Evolutionary conservation across 768 basidiomycete species (phyloP), one percentile per base, ranked within the genome.

Genomic region (Mrakia frigida): DNA sequence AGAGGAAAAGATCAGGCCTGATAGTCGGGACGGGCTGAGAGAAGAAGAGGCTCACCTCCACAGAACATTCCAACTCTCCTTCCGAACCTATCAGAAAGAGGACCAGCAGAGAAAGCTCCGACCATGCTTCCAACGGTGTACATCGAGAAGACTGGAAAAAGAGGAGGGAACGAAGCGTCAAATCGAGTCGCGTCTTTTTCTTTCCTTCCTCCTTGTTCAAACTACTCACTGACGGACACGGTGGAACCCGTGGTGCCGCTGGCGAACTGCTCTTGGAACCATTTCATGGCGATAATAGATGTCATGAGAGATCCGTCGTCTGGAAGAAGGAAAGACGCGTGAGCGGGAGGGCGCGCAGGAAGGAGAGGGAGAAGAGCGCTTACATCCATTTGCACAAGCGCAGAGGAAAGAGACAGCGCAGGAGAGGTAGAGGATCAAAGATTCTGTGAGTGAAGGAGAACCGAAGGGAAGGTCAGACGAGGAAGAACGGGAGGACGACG

Each of bases 41-140:
- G 39, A 41, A 6, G 39, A 41, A 11, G 39, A 41, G 11, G 11
- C 5, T 5, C 11, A 41, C 39, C 50, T 52, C 50, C 50, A 52
- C 50, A 52, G 50, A 52, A 52, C 50, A 52, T 52, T 18, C 50
- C 56, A 6, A 56, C 14, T 7, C 41, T 23, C 11, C 75, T 33
- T 4, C 75, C 75, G 10, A 13, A 76, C n/a, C 56, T 10, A 35
- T 71, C 75, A 9, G 68, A 25, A 39, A 76, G 53, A 28, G 50
- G 53, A 6, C 52, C 65, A 5, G 75, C 75, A 9, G 39, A 70
- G 35, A 70, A 52, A 2, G 69, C 68, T n/a, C 75, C 75, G 23
- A 76, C 59, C 28, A 82, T 80, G 63, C 77, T 77, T 67, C 82
- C 82, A 35, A 82, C 79, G 33, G 82, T 82, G 70, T 75, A 75